Evolutionary conservation across 768 basidiomycete species (phyloP).

Genomic region (Russula ochroleuca): DNA sequence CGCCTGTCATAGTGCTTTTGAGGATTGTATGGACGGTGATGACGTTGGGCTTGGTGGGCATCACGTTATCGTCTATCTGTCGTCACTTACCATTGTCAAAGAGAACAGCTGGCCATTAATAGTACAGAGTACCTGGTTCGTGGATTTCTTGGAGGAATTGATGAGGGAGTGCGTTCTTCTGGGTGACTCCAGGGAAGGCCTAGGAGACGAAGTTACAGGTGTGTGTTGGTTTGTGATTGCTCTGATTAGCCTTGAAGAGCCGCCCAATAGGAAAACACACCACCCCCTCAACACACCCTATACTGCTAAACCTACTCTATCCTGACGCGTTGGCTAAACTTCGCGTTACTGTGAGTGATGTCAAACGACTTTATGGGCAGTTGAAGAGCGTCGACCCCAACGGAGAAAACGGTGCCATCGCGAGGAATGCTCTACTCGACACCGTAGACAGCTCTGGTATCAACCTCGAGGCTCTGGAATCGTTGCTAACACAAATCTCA

Average conservation of each 20-base stretch:
- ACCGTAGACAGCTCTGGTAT: conserved; percentile 61
- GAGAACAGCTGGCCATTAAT: conserved; percentile 73
- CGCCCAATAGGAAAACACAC: conserved; percentile 4
- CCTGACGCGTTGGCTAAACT: conserved; percentile 56
- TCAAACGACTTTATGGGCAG: conserved; percentile 54
- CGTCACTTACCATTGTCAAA: conserved; percentile 32
- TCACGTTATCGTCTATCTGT: not conserved
- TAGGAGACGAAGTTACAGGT: conserved; percentile 14
- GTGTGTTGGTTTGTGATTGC: not conserved
- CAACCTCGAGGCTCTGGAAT: conserved; percentile 50
- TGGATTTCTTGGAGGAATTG: conserved; percentile 57
- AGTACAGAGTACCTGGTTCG: conserved; percentile 56
- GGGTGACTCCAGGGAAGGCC: conserved; percentile 29
- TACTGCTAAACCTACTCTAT: conserved; percentile 58
- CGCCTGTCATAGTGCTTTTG: conserved; percentile 60
- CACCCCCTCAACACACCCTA: conserved; percentile 28
- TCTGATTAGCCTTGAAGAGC: not conserved
- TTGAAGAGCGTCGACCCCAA: conserved; percentile 51
- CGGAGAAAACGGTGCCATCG: conserved; percentile 59
- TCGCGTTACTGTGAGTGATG: conserved; percentile 46
- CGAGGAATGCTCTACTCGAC: conserved; percentile 59
- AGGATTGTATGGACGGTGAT: conserved; percentile 57
- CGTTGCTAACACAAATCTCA: conserved; percentile 41
- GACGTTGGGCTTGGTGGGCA: conserved; percentile 58
- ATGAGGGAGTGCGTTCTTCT: conserved; percentile 49